Evolutionary conservation across 2,329 filamentous ascomycete species (phyloP).

Genomic region (Kalmusia sp.): DNA sequence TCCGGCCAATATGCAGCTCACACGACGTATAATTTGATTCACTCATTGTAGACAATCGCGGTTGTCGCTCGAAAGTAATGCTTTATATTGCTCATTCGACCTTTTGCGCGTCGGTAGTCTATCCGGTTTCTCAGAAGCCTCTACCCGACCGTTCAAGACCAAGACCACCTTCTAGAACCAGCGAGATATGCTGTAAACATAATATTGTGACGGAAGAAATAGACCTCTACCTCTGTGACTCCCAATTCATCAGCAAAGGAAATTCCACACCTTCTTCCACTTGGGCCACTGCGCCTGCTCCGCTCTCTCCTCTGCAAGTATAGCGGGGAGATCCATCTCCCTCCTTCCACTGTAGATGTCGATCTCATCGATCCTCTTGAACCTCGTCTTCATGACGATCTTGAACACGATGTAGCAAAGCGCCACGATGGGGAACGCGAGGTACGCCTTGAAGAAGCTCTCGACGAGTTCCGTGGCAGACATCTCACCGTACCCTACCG

Average conservation of each 20-base stretch:
- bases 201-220: too few relatives aligned
- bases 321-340: conserved; percentile 76
- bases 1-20: too few relatives aligned
- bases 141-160: too few relatives aligned
- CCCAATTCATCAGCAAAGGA: conserved; percentile 41
- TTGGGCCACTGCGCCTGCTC: conserved; percentile 63
- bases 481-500: conserved; percentile 65
- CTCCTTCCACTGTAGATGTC: conserved; percentile 83
- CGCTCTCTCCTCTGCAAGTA: conserved; percentile 77
- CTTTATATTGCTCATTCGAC: too few relatives aligned
- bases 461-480: conserved; percentile 57
- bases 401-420: conserved; percentile 76
- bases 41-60: too few relatives aligned
- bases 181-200: too few relatives aligned
- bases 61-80: too few relatives aligned
- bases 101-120: too few relatives aligned
- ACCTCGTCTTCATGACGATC: conserved; percentile 69
- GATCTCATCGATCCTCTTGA: conserved; percentile 73
- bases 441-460: conserved; percentile 75
- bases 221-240: too few relatives aligned
- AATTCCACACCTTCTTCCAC: conserved; percentile 53
- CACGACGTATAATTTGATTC: too few relatives aligned
- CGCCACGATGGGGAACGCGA: conserved; percentile 71
- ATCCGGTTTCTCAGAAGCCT: too few relatives aligned
- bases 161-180: too few relatives aligned